A percentile compares a stretch with the other conserved stretches of the same genome.
phyloP scores from a whole-genome alignment of 2,329 filamentous ascomycete genomes.

The Orbilia blumenaviensis region DNA sequence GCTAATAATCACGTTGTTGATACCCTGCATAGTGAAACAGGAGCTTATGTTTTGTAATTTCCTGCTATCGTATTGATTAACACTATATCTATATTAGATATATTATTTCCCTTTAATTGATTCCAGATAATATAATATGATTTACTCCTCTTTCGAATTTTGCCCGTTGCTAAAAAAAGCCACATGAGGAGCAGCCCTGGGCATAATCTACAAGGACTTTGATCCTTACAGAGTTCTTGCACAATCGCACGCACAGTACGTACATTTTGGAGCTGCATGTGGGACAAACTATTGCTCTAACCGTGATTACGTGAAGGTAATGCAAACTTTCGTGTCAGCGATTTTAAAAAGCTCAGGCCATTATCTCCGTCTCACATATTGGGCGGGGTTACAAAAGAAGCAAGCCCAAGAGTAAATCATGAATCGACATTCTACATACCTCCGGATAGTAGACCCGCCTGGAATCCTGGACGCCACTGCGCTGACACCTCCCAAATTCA shows the following conservation, averaged over 20 bases:
- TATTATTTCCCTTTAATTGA: not conserved
- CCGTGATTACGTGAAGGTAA: constrained; percentile 17
- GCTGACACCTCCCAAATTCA: not conserved
- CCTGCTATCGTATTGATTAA: not conserved
- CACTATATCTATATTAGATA: not conserved
- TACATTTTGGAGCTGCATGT: not conserved
- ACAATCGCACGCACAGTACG: not conserved
- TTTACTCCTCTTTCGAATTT: not conserved
- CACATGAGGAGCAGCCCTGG: not conserved
- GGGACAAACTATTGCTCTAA: not conserved
- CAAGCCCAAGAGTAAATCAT: not conserved
- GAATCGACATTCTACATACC: constrained; percentile 30
- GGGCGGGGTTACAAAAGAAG: not conserved
- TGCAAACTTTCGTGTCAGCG: constrained; percentile 11
- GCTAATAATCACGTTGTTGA: constrained; percentile 9
- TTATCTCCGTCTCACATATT: constrained; percentile 23
- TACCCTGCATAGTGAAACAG: not conserved
- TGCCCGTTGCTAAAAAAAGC: constrained; percentile 1
- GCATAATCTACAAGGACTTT: not conserved
- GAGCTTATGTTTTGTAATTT: not conserved
- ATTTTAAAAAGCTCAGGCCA: not conserved
- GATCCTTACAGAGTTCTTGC: not conserved
- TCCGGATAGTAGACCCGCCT: constrained; percentile 4
- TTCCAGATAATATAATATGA: not conserved
- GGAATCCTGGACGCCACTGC: constrained; percentile 25